phyloP scores from a whole-genome alignment of 768 basidiomycete species.

The Trametes cingulata region DNA sequence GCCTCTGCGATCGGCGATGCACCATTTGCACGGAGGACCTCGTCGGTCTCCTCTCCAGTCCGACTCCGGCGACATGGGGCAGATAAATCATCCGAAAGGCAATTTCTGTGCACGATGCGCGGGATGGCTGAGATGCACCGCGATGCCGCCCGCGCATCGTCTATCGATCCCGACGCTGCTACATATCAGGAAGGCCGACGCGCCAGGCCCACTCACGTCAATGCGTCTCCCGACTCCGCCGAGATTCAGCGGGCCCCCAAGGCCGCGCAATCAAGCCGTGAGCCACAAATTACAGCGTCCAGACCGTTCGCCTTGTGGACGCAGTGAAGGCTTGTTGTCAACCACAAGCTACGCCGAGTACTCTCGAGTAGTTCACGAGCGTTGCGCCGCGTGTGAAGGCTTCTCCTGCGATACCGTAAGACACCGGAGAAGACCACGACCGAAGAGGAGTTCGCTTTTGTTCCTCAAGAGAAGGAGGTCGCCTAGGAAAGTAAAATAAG shows the following conservation, averaged over 20 bases:
- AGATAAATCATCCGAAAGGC: not conserved
- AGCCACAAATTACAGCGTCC: not conserved
- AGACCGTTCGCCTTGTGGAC: not conserved
- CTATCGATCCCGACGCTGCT: not conserved
- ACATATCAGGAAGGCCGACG: not conserved
- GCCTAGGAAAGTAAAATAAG: too few species aligned
- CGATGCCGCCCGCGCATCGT: not conserved
- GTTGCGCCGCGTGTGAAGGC: too few species aligned
- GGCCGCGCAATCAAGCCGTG: not conserved
- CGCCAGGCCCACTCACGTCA: not conserved
- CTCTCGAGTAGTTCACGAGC: too few species aligned
- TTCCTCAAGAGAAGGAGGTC: too few species aligned
- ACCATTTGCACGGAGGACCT: not conserved
- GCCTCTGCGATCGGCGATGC: not conserved
- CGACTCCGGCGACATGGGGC: not conserved
- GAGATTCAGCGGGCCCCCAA: too few species aligned
- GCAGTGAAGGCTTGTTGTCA: too few species aligned
- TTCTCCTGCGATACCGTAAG: too few species aligned
- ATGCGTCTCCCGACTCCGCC: too few species aligned
- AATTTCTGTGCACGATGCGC: not conserved
- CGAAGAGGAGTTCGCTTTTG: too few species aligned
- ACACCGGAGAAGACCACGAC: too few species aligned
- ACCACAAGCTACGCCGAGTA: too few species aligned
- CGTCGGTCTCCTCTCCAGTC: not conserved
- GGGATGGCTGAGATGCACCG: too few species aligned